These are phyloP conservation scores for Colletotrichum limetticola DNA, from an alignment of 2,329 filamentous ascomycete genomes.

Conservation along the genomic window DNA sequence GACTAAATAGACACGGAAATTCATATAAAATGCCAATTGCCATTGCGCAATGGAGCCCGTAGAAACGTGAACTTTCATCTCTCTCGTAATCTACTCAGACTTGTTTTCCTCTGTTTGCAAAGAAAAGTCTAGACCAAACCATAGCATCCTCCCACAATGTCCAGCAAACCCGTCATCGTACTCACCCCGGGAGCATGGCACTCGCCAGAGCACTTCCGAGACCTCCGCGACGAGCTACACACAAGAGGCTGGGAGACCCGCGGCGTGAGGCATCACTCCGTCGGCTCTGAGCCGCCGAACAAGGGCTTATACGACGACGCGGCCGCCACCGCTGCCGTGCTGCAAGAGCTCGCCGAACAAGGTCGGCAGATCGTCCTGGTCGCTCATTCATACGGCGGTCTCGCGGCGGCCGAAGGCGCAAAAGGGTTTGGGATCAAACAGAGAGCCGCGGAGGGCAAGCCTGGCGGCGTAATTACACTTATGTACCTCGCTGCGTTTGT, in stretches of 20 bases:
- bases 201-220: conserved; percentile 42
- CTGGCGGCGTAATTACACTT: conserved; percentile 49
- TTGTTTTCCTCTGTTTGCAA: not conserved
- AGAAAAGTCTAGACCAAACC: not conserved
- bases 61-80: not conserved
- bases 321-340: conserved; percentile 38
- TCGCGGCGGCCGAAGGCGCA: conserved; percentile 50
- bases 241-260: conserved; percentile 44
- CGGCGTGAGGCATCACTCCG: conserved; percentile 43
- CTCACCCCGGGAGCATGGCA: conserved; percentile 54
- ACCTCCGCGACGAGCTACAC: conserved; percentile 43
- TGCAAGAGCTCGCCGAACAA: conserved; percentile 43
- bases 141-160: conserved; percentile 6
- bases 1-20: not conserved
- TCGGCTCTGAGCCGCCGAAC: conserved; percentile 43
- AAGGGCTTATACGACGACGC: conserved; percentile 46
- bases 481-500: conserved; percentile 49
- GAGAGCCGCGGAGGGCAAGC: conserved; percentile 42
- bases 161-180: conserved; percentile 42
- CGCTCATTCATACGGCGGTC: conserved; percentile 55
- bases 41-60: too few species aligned
- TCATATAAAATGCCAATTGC: too few species aligned
- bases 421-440: conserved; percentile 46
- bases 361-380: conserved; percentile 54
- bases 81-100: not conserved